Conservation (phyloP, 202 grass and related monocot species). For the Carex arenaria region DNA sequence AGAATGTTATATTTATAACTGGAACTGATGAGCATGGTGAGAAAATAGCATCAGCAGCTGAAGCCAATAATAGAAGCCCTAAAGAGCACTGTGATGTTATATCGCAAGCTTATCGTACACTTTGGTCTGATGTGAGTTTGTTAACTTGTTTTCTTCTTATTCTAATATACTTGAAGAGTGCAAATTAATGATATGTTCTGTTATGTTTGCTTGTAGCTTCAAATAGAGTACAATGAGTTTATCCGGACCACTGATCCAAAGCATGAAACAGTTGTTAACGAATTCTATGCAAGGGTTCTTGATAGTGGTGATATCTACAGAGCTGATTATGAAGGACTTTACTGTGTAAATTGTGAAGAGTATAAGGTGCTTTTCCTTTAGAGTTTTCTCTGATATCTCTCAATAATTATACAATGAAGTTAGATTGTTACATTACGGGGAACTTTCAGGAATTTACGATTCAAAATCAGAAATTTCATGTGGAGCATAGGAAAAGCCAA, state of each 20-base stretch:
- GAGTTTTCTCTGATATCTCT: background rate
- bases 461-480: background rate
- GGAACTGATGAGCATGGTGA: constrained; percentile 97
- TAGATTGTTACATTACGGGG: background rate
- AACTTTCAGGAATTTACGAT: background rate
- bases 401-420: background rate
- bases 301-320: constrained; percentile 79
- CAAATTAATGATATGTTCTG: constrained; percentile 6
- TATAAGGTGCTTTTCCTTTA: constrained; percentile 64
- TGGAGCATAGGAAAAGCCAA: background rate
- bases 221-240: constrained; percentile 81
- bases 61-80: constrained; percentile 60
- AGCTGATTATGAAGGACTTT: constrained; percentile 88
- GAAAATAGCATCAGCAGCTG: constrained; percentile 81
- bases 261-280: constrained; percentile 75
- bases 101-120: constrained; percentile 60
- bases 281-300: constrained; percentile 90
- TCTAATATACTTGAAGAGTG: constrained; percentile 1
- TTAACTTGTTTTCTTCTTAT: background rate
- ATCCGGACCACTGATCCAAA: constrained; percentile 83
- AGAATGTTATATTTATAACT: constrained; percentile 87
- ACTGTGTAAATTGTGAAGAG: constrained; percentile 88
- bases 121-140: constrained; percentile 64
- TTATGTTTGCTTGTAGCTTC: constrained; percentile 49
- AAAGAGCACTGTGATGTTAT: constrained; percentile 79